phyloP scores from a whole-genome alignment of 306 rosid genomes.

The Sindora glabra region DNA sequence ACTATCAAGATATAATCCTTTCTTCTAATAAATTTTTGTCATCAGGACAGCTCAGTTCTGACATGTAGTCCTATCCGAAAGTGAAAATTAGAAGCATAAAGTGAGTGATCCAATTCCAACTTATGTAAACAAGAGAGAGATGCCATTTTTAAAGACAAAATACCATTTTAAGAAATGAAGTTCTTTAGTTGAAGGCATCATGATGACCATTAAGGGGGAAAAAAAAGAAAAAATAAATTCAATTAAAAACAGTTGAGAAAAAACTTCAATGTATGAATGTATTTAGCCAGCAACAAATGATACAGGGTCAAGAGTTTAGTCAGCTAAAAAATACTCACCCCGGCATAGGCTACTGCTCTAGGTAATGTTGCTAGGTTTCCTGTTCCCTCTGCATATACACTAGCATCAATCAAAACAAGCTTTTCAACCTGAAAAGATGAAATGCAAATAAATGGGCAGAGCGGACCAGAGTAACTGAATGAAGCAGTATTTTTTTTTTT shows the following conservation, averaged over 20 bases:
- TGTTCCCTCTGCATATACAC: constrained; percentile 83
- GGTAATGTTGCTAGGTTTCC: constrained; percentile 68
- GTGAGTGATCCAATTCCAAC: too few species aligned
- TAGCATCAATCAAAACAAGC: constrained; percentile 84
- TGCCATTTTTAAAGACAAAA: background rate
- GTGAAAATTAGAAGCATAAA: too few species aligned
- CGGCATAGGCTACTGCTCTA: constrained; percentile 60
- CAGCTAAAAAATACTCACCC: constrained; percentile 41
- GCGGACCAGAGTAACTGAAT: constrained; percentile 7
- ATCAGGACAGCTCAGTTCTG: too few species aligned
- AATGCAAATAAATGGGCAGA: constrained; percentile 20
- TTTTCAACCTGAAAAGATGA: constrained; percentile 72
- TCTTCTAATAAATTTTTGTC: too few species aligned
- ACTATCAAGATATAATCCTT: too few species aligned
- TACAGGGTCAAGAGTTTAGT: background rate
- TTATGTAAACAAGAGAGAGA: background rate
- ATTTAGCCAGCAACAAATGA: background rate
- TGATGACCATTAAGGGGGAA: background rate
- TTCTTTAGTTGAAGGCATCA: background rate
- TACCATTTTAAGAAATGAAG: background rate
- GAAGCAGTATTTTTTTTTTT: background rate
- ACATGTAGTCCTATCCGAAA: too few species aligned
- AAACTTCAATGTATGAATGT: background rate
- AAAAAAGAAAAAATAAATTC: background rate
- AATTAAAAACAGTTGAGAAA: background rate